Base-by-base conservation (phyloP, 2,329 filamentous ascomycete species). In the Coniochaeta prunicola region DNA sequence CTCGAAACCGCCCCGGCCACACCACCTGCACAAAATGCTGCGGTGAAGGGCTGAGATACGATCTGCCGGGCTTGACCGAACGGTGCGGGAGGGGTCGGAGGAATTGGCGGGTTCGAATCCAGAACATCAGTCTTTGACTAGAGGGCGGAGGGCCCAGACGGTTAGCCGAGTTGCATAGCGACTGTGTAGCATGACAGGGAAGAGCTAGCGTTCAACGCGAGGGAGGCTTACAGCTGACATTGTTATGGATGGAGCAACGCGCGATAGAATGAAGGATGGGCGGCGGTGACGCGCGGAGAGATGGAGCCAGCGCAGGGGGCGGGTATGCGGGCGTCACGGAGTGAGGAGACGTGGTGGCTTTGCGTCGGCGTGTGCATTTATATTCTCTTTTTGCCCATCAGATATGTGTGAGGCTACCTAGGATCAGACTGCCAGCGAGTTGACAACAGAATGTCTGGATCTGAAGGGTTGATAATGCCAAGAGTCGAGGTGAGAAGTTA, bases 1-100 rank as follows among this genome's bases (percentile, higher is more conserved):
- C 94, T 86, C 33, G 94, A 97, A n/a, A 99, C 93, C 48, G 94
- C 94, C 60, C 94, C 94, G 17, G 94, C 94, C 24, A 97, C 86
- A 65, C 94, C 94, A 62, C 94, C 94, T 31, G 91, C 94, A 68
- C 96, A 89, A 70, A 99, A 99, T 34, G 94, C 92, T 45, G 94
- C 93, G 34, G 92, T 77, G 40, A 97, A 87, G 4, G 93, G 92
- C 63, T 96, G 89, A 10, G 92, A 88, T 62, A 97, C 59, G 60
- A 79, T 74, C 57, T 80, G 76, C 53, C 72, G 75, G 57, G 81
- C 63, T 31, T 76, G 74, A 30, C 69, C 57, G 60, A 68, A 59
- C 34, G 66, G 60, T 53, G 69, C 66, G 53, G 68, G 64, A 48
- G 68, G 64, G 28, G 63, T 59, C 3, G 60, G 62, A 2, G 26